phyloP scores from a whole-genome alignment of 176 grass and related monocot species.

The Stipa capillata region DNA sequence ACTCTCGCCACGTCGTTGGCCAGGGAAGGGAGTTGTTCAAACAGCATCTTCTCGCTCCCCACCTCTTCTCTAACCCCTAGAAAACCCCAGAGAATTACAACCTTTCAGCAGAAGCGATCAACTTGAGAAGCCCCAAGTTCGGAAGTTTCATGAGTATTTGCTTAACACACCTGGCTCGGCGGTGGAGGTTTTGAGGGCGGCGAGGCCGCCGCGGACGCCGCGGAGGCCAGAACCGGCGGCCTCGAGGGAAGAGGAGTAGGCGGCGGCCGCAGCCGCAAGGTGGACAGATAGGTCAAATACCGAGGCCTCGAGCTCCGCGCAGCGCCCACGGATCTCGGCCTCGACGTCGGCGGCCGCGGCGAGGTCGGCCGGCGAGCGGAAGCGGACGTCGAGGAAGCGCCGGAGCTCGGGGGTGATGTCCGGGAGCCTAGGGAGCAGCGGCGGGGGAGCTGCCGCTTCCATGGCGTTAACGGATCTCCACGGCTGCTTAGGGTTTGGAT shows the following conservation, averaged over 20 bases:
- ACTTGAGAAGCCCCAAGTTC: not conserved
- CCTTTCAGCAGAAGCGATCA: not conserved
- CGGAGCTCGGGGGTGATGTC: constrained; percentile 18
- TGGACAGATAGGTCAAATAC: constrained; percentile 29
- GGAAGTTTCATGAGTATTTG: not conserved
- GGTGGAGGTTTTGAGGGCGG: constrained; percentile 26
- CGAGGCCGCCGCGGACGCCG: constrained; percentile 32
- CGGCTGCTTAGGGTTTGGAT: constrained; percentile 25
- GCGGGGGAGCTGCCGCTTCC: constrained; percentile 28
- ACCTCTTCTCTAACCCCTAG: constrained; percentile 26
- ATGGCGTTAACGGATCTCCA: constrained; percentile 17
- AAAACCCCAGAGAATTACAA: not conserved
- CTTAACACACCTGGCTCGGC: constrained; percentile 20
- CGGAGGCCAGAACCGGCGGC: constrained; percentile 25
- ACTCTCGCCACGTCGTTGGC: constrained; percentile 79
- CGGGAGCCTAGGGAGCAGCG: not conserved
- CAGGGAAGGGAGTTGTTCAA: constrained; percentile 59
- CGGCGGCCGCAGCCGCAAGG: constrained; percentile 9
- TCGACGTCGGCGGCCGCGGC: constrained; percentile 45
- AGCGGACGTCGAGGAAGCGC: constrained; percentile 47
- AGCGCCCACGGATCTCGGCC: constrained; percentile 44
- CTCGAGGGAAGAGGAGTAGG: constrained; percentile 33
- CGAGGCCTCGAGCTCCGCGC: constrained; percentile 53
- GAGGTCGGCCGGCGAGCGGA: constrained; percentile 49
- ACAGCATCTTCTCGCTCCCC: constrained; percentile 32